Conservation (phyloP, 345 rosid species). For the Aethionema arabicum region DNA sequence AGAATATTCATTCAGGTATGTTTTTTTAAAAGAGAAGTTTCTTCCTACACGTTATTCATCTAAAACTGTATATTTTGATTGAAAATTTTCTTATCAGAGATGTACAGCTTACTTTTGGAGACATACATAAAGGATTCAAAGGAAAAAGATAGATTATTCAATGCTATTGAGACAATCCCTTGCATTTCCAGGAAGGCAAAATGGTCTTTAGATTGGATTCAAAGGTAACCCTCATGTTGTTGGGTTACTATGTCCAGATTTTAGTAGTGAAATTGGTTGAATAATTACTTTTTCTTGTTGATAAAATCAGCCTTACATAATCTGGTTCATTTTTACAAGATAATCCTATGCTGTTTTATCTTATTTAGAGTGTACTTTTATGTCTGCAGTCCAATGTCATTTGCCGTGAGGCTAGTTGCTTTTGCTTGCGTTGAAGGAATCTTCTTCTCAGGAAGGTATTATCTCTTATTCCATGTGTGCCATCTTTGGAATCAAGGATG, state of each 20-base stretch:
- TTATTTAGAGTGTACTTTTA: background rate
- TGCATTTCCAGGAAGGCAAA: constrained; percentile 77
- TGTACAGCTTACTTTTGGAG: constrained; percentile 94
- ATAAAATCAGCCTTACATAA: background rate
- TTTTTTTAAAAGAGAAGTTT: constrained; percentile 20
- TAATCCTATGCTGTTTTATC: background rate
- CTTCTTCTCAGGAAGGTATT: constrained; percentile 94
- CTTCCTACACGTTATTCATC: background rate
- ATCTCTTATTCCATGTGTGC: background rate
- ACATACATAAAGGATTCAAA: constrained; percentile 75
- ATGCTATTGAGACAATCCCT: constrained; percentile 79
- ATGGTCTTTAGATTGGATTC: constrained; percentile 87
- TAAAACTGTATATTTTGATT: constrained; percentile 19
- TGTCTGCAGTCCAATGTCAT: constrained; percentile 60
- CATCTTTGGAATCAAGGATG: too few species aligned
- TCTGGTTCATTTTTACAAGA: background rate
- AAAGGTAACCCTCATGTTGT: constrained; percentile 41
- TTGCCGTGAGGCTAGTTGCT: constrained; percentile 81
- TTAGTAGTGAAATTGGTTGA: background rate
- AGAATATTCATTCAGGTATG: constrained; percentile 92
- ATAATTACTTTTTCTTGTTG: background rate
- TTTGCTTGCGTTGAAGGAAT: constrained; percentile 93
- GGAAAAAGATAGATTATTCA: constrained; percentile 83
- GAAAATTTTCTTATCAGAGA: constrained; percentile 46
- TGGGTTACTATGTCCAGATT: background rate